These are phyloP conservation scores for Solanum hybrid DNA, from an alignment of 305 asterid genomes.

Conservation along the genomic window DNA sequence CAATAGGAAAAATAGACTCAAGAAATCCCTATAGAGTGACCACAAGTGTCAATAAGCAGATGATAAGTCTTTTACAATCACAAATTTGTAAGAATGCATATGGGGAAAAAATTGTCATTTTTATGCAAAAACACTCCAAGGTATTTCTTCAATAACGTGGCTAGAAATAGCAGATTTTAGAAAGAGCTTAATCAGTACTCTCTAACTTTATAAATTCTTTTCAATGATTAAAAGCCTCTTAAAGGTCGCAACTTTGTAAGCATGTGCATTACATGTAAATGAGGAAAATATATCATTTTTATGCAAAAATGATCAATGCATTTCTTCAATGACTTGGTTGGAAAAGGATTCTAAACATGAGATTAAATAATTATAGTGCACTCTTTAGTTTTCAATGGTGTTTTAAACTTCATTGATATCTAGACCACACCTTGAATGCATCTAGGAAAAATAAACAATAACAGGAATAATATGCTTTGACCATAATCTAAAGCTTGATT, in stretches of 20 bases:
- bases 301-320: neutral
- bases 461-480: neutral
- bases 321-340: neutral
- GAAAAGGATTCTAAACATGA: neutral
- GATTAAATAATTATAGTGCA: neutral
- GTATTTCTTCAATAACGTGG: neutral
- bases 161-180: neutral
- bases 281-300: neutral
- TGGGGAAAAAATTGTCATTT: neutral
- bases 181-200: neutral
- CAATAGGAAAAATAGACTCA: neutral
- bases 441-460: neutral
- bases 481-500: neutral
- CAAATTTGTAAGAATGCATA: neutral
- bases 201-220: neutral
- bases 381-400: neutral
- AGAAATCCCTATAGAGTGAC: neutral
- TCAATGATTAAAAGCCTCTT: neutral
- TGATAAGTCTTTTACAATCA: neutral
- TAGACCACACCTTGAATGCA: neutral
- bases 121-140: neutral
- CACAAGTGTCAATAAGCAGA: neutral
- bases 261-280: neutral
- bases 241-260: neutral
- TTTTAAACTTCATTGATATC: neutral